Evolutionary conservation across 176 grass and related monocot genomes (phyloP), one percentile per base, ranked within the genome.

Genomic region (Pharus latifolius): DNA sequence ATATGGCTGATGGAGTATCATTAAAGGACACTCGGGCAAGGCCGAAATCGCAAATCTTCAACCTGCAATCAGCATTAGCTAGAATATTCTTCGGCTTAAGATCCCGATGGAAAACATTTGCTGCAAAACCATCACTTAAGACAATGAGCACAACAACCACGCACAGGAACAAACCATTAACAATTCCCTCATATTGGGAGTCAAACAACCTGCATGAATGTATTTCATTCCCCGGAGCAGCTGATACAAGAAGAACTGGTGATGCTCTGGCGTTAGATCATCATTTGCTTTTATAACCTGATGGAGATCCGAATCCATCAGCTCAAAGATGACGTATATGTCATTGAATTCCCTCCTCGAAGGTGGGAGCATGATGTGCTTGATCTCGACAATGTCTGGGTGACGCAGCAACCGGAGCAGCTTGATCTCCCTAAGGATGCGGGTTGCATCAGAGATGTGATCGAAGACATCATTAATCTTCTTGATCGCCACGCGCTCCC

Each of bases 21-120:
- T 84, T 83, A 75, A 96, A 91, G 59, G 91, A 96, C 25, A 96
- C 91, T 12, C 91, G 91, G 28, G 91, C 91, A 77, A 96, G 78
- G 40, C 91, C 91, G 16, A 96, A 91, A 80, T 96, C 91, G 58
- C 91, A 96, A 67, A 96, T 82, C 69, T 96, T 96, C 44, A 96
- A 69, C 65, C 85, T 96, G 70, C 87, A 96, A 49, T 96, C 91
- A 46, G 91, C 91, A 73, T 96, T 96, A 13, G 91, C 91, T 63
- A 96, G 78, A 91, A 96, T 91, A 58, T 96, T 96, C 83, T 96
- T 96, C 20, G 91, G 91, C 75, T 96, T 96, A 80, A 96, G 83
- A 83, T 96, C 91, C 65, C 91, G 68, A 72, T 96, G 91, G 65
- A 96, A 96, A 72, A 96, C 91, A 70, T 77, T 96, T 7, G 87